phyloP scores from a whole-genome alignment of 2,329 filamentous ascomycete genomes.

The Tolypocladium ovalisporum region DNA sequence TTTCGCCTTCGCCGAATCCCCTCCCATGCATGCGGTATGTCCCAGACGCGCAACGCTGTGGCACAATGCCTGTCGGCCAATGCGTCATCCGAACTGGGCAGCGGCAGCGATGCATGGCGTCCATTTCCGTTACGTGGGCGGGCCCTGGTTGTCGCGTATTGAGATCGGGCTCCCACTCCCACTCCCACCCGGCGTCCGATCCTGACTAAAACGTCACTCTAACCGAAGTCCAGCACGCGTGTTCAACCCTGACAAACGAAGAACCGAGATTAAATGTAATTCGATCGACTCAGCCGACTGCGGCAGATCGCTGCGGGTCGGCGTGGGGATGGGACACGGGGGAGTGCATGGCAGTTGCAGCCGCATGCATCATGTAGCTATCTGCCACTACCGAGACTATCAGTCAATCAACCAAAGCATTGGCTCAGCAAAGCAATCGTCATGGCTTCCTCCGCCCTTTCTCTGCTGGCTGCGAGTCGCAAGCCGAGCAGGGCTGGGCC shows the following conservation, averaged over 20 bases:
- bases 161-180: background rate
- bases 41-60: background rate
- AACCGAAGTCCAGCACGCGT: no score
- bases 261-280: no score
- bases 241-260: background rate
- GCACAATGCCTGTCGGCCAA: background rate
- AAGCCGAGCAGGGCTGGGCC: background rate
- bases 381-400: no score
- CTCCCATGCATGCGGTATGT: background rate
- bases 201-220: no score
- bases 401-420: background rate
- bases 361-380: no score
- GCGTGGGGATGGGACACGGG: background rate
- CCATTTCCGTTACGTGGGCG: background rate
- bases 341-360: background rate
- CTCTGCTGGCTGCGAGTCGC: background rate
- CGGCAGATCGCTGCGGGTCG: background rate
- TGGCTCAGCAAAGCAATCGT: background rate
- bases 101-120: background rate
- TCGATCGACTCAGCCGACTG: background rate
- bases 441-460: background rate
- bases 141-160: background rate
- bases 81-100: background rate
- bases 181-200: background rate
- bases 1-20: background rate